Conservation (phyloP, 495 filamentous ascomycete species). For the Trichoderma orchidacearum region DNA sequence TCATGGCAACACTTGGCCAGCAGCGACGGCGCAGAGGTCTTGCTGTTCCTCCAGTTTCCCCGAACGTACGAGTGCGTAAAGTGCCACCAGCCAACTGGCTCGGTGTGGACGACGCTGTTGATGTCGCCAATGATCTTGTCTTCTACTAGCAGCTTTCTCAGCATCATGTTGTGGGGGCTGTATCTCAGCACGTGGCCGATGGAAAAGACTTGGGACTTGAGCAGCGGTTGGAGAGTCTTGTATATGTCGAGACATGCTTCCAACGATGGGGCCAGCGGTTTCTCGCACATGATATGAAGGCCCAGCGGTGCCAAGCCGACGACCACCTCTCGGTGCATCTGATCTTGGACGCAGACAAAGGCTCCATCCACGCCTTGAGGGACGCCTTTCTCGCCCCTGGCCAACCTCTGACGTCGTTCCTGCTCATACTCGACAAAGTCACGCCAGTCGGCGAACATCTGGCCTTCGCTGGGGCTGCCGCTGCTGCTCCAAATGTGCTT, state of each 20-base stretch:
- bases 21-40: slow-evolving; percentile 56
- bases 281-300: slow-evolving; percentile 87
- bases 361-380: slow-evolving; percentile 57
- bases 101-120: slow-evolving; percentile 74
- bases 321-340: slow-evolving; percentile 73
- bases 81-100: slow-evolving; percentile 95
- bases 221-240: slow-evolving; percentile 23
- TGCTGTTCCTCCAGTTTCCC: slow-evolving; percentile 84
- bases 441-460: slow-evolving; percentile 61
- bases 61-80: slow-evolving; percentile 88
- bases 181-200: slow-evolving; percentile 77
- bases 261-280: slow-evolving; percentile 72
- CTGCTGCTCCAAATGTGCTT: slow-evolving; percentile 52
- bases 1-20: slow-evolving; percentile 94
- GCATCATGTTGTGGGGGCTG: slow-evolving; percentile 76
- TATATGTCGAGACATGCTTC: slow-evolving; percentile 65
- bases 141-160: slow-evolving; percentile 62
- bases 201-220: slow-evolving; percentile 48
- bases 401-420: slow-evolving; percentile 31
- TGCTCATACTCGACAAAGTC: slow-evolving; percentile 55
- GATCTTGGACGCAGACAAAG: slow-evolving; percentile 81
- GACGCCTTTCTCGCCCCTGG: slow-evolving; percentile 23
- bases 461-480: slow-evolving; percentile 28
- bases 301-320: slow-evolving; percentile 49
- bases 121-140: slow-evolving; percentile 74